These are phyloP conservation scores for Penicillium bovifimosum DNA, from an alignment of 495 filamentous ascomycete species.

Conservation along the genomic window DNA sequence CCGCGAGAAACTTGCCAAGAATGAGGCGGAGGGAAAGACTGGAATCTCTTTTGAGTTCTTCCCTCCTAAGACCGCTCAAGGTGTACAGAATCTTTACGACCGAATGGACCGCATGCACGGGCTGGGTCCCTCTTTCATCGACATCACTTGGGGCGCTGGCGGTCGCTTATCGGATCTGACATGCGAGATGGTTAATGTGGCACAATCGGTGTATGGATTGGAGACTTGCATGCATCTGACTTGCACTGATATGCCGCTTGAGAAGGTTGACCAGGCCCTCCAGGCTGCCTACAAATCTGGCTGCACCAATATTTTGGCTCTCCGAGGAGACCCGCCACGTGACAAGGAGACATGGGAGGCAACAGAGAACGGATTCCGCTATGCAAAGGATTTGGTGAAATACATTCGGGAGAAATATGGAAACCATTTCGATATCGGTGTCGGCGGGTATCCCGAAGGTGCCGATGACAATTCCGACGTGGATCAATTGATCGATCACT, in stretches of 20 bases:
- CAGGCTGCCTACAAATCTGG: conserved; percentile 87
- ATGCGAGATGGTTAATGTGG: conserved; percentile 95
- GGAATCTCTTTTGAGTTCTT: conserved; percentile 99
- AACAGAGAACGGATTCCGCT: conserved; percentile 77
- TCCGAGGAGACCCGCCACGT: conserved; percentile 90
- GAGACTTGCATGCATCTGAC: conserved; percentile 99
- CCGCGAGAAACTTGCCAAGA: conserved; percentile 82
- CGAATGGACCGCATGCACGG: conserved; percentile 98
- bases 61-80: conserved; percentile 95
- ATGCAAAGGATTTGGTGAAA: conserved; percentile 88
- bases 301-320: conserved; percentile 94
- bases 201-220: conserved; percentile 91
- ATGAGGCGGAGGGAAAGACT: conserved; percentile 65
- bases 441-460: conserved; percentile 96
- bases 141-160: conserved; percentile 98
- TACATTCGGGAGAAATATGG: conserved; percentile 88
- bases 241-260: conserved; percentile 93
- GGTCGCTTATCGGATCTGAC: conserved; percentile 86
- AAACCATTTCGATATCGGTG: conserved; percentile 95
- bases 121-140: conserved; percentile 90
- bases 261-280: conserved; percentile 85
- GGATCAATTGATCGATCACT: conserved; percentile 78
- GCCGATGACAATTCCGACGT: conserved; percentile 86
- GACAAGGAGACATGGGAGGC: conserved; percentile 93
- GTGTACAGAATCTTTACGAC: conserved; percentile 99